These are phyloP conservation scores for Aspergillus persii DNA, from an alignment of 2,329 filamentous ascomycete species.

Conservation along the genomic window DNA sequence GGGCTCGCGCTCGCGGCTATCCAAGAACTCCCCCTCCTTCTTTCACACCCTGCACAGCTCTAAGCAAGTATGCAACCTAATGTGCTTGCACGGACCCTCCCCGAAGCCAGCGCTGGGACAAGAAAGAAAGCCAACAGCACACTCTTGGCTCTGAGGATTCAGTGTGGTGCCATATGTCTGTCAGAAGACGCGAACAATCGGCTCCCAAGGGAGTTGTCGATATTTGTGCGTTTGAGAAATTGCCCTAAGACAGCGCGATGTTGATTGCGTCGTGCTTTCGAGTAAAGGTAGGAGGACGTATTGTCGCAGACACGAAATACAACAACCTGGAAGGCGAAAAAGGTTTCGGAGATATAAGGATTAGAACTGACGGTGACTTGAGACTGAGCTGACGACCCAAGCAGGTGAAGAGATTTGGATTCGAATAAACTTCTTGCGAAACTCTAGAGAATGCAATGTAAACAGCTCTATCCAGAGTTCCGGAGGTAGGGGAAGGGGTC, in stretches of 20 bases:
- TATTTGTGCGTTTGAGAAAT: not conserved
- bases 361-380: not conserved
- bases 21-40: slow-evolving; percentile 29
- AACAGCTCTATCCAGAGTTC: not conserved
- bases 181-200: not conserved
- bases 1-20: slow-evolving; percentile 12
- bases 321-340: not conserved
- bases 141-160: slow-evolving; percentile 16
- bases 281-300: not conserved
- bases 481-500: not conserved
- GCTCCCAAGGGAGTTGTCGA: not conserved
- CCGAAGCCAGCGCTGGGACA: slow-evolving; percentile 18
- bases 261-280: not conserved
- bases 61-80: slow-evolving; percentile 20
- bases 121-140: slow-evolving; percentile 26
- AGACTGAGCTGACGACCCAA: not conserved
- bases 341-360: not conserved
- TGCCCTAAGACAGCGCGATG: not conserved
- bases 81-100: slow-evolving; percentile 16
- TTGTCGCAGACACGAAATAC: not conserved
- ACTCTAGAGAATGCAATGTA: not conserved
- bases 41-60: slow-evolving; percentile 28
- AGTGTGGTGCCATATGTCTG: slow-evolving; percentile 28
- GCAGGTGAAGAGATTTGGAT: not conserved
- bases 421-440: not conserved